Evolutionary conservation across 306 rosid species (phyloP).

Genomic region (Quercus dentata): DNA sequence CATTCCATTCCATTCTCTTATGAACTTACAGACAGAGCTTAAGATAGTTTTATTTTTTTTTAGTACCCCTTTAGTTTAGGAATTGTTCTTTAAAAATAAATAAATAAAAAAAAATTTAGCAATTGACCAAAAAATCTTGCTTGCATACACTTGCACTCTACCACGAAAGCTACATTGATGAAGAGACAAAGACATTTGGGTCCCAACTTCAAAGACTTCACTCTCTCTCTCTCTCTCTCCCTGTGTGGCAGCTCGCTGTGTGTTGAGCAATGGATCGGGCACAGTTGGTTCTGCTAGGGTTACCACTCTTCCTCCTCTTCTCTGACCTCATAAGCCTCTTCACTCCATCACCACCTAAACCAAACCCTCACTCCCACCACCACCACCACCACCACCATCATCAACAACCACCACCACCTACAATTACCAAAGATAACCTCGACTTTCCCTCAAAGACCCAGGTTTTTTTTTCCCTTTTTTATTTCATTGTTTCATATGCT

Average conservation of each 20-base stretch:
- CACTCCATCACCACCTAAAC: slow-evolving; percentile 38
- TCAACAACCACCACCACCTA: slow-evolving; percentile 23
- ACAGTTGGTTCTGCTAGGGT: slow-evolving; percentile 49
- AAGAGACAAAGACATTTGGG: not conserved
- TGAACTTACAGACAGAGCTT: too few relatives aligned
- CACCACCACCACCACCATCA: slow-evolving; percentile 27
- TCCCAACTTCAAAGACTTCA: not conserved
- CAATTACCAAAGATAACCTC: slow-evolving; percentile 13
- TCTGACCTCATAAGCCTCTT: slow-evolving; percentile 51
- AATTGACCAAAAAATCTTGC: too few relatives aligned
- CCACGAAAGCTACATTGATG: not conserved
- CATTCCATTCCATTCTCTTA: too few relatives aligned
- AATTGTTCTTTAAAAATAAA: too few relatives aligned
- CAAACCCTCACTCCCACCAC: slow-evolving; percentile 16
- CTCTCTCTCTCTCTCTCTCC: not conserved
- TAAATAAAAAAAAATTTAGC: too few relatives aligned
- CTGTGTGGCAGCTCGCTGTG: not conserved
- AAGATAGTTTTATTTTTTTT: too few relatives aligned
- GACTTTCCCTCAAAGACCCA: slow-evolving; percentile 32
- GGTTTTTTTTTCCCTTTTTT: slow-evolving; percentile 5
- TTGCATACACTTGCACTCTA: too few relatives aligned
- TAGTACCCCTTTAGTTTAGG: too few relatives aligned
- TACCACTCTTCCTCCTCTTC: slow-evolving; percentile 63
- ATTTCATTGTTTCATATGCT: not conserved
- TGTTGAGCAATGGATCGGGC: slow-evolving; percentile 55